Evolutionary conservation across 306 rosid genomes (phyloP), one percentile per base, ranked within the genome.

Genomic region (Trifolium pratense): DNA sequence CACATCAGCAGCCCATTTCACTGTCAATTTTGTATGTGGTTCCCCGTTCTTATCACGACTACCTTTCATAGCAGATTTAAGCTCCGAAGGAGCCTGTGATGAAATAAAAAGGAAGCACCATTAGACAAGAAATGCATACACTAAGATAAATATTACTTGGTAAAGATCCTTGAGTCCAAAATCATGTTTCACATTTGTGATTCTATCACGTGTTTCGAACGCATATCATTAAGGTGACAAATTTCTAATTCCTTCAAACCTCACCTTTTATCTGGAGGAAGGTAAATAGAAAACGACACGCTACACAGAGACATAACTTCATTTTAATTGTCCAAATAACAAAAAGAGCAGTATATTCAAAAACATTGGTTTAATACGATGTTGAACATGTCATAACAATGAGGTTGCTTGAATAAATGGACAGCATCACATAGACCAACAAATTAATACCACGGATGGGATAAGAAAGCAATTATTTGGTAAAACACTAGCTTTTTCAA

Each of bases 1-100:
- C 34, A 95, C 99, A 53, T 91, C 97, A 12, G 97, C 84, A 11
- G 99, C 97, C 99, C 99, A 95, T 74, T 85, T 86, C 71, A 95
- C 99, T 0, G 80, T 80, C 75, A 87, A 75, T 70, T 87, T 95
- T 73, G 34, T 43, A 0, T 20, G 81, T n/a, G 65, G 7, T 49
- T 20, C 80, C 12, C 87, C 85, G 6, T 62, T 64, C 81, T 81
- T 88, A 76, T 83, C 96, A 29, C 97, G 89, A 72, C 93, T 83
- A 66, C 97, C 99, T 88, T 95, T 95, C 86, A 95, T 78, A 3
- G 99, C 97, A 12, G 99, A 83, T 73, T 83, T 79, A 32, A 83
- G 93, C 58, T 78, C 82, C 60, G 1, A 9, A 76, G 99, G 89
- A 75, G 78, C 58, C 97, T 92, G 88, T 31, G 25, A 53, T 15